Evolutionary conservation across 441 rosid species (phyloP), one percentile per base, ranked within the genome.

Genomic region (Hura crepitans): DNA sequence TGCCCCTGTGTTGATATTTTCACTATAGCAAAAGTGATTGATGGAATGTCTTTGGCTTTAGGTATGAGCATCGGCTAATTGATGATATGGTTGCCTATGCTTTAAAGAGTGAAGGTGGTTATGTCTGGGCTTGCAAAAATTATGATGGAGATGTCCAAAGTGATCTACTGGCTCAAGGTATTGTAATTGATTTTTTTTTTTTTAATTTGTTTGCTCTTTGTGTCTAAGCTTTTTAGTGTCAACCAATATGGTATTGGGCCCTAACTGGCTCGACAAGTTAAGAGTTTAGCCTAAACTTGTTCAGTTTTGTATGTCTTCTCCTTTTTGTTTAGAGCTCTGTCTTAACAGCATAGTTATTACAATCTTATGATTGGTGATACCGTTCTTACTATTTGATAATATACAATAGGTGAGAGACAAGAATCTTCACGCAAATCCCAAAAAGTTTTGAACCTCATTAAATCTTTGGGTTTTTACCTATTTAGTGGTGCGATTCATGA

Each of bases 51-150:
- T 62, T 37, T 76, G 75, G 3, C 28, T 55, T 72, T 71, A 94
- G 97, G 98, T 94, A 94, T 73, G 98, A 91, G 84, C 97, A 94
- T 71, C 93, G 97, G 33, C 77, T 94, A 65, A 94, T 94, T 62
- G 98, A 94, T 83, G 97, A 94, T 79, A 94, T 94, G 98, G 97
- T 94, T 47, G 98, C 97, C 65, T 94, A 94, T 79, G 96, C 87
- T n/a, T 3, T 94, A 63, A 94, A 94, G 84, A 94, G 98, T 66
- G 97, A 88, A 69, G 98, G 98, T 30, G 97, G 98, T 74, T 94
- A 91, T 87, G 95, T 89, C n/a, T 94, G 98, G 97, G 96, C 98
- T 10, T 93, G 97, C 85, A 93, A 93, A 84, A 93, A 93, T 77
- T 93, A 93, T 33, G 98, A 93, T 56, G 98, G 97, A 75, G 97